Evolutionary conservation across 208 protist species (phyloP).

Genomic region (Acanthamoeba castellanii): DNA sequence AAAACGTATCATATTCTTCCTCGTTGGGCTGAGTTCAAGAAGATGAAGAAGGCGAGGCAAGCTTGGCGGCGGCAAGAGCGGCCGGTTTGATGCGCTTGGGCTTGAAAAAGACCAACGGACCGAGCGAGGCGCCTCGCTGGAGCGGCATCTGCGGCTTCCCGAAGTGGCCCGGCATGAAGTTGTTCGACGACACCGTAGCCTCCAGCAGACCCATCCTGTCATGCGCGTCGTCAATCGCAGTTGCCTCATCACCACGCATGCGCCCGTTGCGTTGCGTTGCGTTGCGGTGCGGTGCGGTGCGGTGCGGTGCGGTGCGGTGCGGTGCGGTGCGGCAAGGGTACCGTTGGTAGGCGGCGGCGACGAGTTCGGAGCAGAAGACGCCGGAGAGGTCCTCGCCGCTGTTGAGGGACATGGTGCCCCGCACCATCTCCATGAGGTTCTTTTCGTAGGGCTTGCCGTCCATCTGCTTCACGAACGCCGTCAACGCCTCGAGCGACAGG

Average conservation of each 20-base stretch:
- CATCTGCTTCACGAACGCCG: conserved; percentile 19
- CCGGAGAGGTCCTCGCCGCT: conserved; percentile 9
- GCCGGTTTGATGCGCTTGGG: conserved; percentile 14
- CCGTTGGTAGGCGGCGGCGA: conserved; percentile 8
- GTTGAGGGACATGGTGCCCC: conserved; percentile 17
- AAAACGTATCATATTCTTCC: no score
- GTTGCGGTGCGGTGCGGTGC: no score
- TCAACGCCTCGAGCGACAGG: not conserved
- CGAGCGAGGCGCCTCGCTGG: not conserved
- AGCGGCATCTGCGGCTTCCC: not conserved
- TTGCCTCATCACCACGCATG: not conserved
- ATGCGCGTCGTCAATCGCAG: not conserved
- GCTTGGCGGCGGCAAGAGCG: not conserved
- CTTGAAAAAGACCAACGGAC: not conserved
- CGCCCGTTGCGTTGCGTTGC: no score
- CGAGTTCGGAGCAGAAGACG: conserved; percentile 28
- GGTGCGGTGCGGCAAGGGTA: not conserved
- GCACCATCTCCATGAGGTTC: conserved; percentile 18
- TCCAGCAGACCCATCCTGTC: not conserved
- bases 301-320: no score
- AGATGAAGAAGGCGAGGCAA: not conserved
- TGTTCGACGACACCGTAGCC: not conserved
- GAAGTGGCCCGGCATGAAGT: conserved; percentile 33
- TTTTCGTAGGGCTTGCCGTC: conserved; percentile 21
- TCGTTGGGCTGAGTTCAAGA: no score